Evolutionary conservation across 1,139 yeast genomes (phyloP).

Genomic region (Candida albicans): DNA sequence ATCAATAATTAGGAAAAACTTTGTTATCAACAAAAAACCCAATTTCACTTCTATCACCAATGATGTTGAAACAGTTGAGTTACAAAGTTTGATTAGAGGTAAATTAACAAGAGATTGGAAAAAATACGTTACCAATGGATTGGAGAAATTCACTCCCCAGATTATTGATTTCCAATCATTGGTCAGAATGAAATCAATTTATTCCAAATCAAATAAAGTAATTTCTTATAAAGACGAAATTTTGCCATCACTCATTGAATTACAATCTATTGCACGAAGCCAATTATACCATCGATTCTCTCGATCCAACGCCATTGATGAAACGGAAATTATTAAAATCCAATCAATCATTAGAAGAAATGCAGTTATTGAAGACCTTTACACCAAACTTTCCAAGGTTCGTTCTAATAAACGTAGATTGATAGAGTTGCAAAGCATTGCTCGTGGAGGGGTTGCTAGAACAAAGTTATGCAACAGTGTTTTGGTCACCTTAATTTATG

Average conservation of each 20-base stretch:
- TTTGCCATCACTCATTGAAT: conserved; percentile 24
- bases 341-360: conserved; percentile 40
- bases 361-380: conserved; percentile 22
- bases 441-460: conserved; percentile 54
- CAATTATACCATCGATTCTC: conserved; percentile 23
- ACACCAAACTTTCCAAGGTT: conserved; percentile 19
- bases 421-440: conserved; percentile 49
- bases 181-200: conserved; percentile 27
- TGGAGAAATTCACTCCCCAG: conserved; percentile 11
- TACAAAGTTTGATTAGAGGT: conserved; percentile 36
- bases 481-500: conserved; percentile 41
- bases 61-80: conserved; percentile 10
- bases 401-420: conserved; percentile 16
- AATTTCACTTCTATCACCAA: conserved; percentile 12
- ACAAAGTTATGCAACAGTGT: conserved; percentile 45
- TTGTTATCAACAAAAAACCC: conserved; percentile 17
- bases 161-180: conserved; percentile 30
- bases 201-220: conserved; percentile 22
- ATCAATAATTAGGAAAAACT: conserved; percentile 32
- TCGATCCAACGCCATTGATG: conserved; percentile 16
- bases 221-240: conserved; percentile 24
- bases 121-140: conserved; percentile 7
- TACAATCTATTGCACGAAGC: conserved; percentile 40
- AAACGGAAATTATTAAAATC: conserved; percentile 23
- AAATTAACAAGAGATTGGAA: conserved; percentile 17